Base-by-base conservation (phyloP, 2,329 filamentous ascomycete species). In the Polytolypa hystricis region DNA sequence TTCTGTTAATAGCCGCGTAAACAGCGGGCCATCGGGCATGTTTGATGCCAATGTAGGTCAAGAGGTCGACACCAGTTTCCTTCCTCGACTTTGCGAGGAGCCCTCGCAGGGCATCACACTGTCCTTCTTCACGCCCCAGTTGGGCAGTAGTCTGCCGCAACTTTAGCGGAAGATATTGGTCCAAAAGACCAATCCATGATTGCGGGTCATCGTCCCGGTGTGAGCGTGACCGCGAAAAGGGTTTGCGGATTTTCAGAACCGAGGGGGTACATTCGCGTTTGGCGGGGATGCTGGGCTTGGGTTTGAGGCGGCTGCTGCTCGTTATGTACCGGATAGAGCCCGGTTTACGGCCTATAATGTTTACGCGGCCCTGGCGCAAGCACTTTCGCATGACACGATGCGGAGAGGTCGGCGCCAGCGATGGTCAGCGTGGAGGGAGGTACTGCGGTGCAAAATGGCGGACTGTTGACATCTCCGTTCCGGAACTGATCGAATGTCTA, bases 341-440 rank as follows among this genome's bases (percentile, higher is more conserved):
- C 39, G 26, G 33, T 46, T 49, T 49, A 47, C 51, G 50, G 47
- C 54, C 50, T 47, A 53, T 47, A 52, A 48, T 49, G 44, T 51
- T 50, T 47, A 54, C 51, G 51, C 50, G 54, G 49, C 54, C 49
- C 53, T 53, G 44, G 46, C 51, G 44, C 42, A 60, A 51, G 50
- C 54, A 61, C 52, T 50, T 52, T 55, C 54, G 58, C 61, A 64
- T 64, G 61, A 60, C 59, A 59, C 56, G 54, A 51, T 46, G 44
- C 40, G 42, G 47, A 39, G 50, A 45, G 46, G 45, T 35, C 42
- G 44, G 47, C 44, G 39, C 42, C 40, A 44, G 46, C 45, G 42
- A 41, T 45, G 51, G 52, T 46, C 48, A 50, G 46, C 51, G 45
- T 43, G 54, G 50, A 49, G 47, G 45, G 44, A 39, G 42, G 33